Evolutionary conservation across 2,329 filamentous ascomycete species (phyloP).

Genomic region (Pseudopyrenochaeta lycopersici): DNA sequence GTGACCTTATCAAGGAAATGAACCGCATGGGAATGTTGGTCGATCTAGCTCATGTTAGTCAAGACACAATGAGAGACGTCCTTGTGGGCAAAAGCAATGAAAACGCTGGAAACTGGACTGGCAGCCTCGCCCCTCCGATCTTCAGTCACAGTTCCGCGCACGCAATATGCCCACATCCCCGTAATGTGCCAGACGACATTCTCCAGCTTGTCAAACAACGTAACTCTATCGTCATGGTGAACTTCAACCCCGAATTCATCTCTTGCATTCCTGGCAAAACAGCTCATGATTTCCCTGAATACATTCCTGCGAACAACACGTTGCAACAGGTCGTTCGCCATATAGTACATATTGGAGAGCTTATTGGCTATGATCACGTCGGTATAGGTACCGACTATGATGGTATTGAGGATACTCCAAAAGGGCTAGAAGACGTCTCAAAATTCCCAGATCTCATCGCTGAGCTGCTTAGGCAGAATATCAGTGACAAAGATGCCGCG

Average conservation of each 20-base stretch:
- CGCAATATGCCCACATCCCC: slow-evolving; percentile 82
- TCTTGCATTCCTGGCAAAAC: slow-evolving; percentile 71
- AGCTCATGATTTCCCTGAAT: slow-evolving; percentile 72
- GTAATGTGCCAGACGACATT: slow-evolving; percentile 89
- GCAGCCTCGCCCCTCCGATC: slow-evolving; percentile 82
- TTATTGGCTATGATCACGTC: slow-evolving; percentile 87
- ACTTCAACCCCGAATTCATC: slow-evolving; percentile 84
- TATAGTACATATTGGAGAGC: slow-evolving; percentile 80
- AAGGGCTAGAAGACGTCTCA: slow-evolving; percentile 83
- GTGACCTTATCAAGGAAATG: slow-evolving; percentile 82
- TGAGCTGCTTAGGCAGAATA: slow-evolving; percentile 75
- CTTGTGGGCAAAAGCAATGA: slow-evolving; percentile 63
- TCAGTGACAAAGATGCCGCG: slow-evolving; percentile 76
- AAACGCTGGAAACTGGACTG: slow-evolving; percentile 65
- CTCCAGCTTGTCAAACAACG: slow-evolving; percentile 77
- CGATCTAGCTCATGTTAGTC: slow-evolving; percentile 80
- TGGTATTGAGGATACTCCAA: slow-evolving; percentile 72
- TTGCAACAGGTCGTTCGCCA: slow-evolving; percentile 81
- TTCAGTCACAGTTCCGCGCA: slow-evolving; percentile 89
- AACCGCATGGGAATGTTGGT: slow-evolving; percentile 95
- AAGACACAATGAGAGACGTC: slow-evolving; percentile 86
- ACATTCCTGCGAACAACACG: slow-evolving; percentile 74
- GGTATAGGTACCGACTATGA: slow-evolving; percentile 92
- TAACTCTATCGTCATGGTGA: slow-evolving; percentile 87
- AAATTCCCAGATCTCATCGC: slow-evolving; percentile 82